These are phyloP conservation scores for Penicillium sp. DNA, from an alignment of 2,329 filamentous ascomycete genomes.

Conservation along the genomic window DNA sequence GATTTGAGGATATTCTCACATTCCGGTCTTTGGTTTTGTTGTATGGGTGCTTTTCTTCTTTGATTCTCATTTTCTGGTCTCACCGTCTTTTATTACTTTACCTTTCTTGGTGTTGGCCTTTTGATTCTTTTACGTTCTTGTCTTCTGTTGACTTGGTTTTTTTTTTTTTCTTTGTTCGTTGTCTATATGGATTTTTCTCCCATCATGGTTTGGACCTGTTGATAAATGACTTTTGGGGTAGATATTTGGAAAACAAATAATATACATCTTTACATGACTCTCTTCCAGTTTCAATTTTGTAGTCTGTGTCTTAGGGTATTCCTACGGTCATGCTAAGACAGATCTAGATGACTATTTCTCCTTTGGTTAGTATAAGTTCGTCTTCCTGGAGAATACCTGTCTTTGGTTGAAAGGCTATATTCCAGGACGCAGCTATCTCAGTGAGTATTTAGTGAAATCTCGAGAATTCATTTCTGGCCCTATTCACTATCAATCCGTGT, in stretches of 20 bases:
- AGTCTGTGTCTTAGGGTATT: neutral
- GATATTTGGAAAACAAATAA: slow-evolving; percentile 9
- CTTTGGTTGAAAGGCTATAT: too few relatives aligned
- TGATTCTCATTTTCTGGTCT: neutral
- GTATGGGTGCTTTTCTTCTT: neutral
- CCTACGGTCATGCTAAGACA: too few relatives aligned
- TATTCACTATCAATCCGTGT: too few relatives aligned
- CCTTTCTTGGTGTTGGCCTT: slow-evolving; percentile 4
- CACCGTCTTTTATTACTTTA: slow-evolving; percentile 11
- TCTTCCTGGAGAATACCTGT: too few relatives aligned
- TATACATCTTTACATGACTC: neutral
- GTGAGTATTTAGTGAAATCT: too few relatives aligned
- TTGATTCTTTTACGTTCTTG: slow-evolving; percentile 12
- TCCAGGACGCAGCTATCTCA: too few relatives aligned
- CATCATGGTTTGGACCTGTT: slow-evolving; percentile 13
- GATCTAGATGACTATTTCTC: too few relatives aligned
- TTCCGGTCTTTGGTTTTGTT: slow-evolving; percentile 6
- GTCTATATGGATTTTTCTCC: slow-evolving; percentile 16
- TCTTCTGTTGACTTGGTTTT: slow-evolving; percentile 9
- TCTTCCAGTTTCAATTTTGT: neutral
- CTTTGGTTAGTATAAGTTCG: too few relatives aligned
- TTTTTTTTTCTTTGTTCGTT: slow-evolving; percentile 3
- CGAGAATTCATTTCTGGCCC: too few relatives aligned
- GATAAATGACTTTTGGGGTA: slow-evolving; percentile 14
- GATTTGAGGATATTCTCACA: neutral